Percentiles rank a stretch among this genome's conserved stretches.
Evolutionary conservation across 495 filamentous ascomycete genomes (phyloP).

Genomic region (Penicillium steckii): DNA sequence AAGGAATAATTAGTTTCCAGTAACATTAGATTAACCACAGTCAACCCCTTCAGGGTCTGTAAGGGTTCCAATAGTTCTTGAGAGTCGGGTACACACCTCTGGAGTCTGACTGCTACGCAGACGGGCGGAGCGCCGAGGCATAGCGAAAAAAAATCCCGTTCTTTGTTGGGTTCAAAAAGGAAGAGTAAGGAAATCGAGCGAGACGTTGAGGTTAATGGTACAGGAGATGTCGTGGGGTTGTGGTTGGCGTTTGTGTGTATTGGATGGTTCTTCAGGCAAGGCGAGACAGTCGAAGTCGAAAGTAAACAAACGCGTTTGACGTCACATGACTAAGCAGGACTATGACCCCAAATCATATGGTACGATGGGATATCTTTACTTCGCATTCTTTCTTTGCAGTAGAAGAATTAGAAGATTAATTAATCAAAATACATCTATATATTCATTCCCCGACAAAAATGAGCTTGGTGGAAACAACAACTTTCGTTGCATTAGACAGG

Average conservation of each 20-base stretch:
- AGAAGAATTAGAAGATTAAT: background rate
- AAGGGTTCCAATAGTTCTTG: slow-evolving; percentile 9
- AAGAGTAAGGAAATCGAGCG: background rate
- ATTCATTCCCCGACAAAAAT: too few species aligned
- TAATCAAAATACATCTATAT: too few species aligned
- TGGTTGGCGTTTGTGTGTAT: slow-evolving; percentile 1
- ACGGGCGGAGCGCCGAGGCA: slow-evolving; percentile 44
- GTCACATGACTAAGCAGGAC: slow-evolving; percentile 29
- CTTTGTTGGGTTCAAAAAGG: background rate
- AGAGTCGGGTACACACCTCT: slow-evolving; percentile 30
- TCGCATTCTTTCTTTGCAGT: background rate
- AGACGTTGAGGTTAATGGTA: background rate
- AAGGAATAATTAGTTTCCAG: slow-evolving; percentile 4
- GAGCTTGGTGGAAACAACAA: too few species aligned
- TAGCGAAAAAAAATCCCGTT: slow-evolving; percentile 8
- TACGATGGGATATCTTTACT: too few species aligned
- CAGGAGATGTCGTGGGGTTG: slow-evolving; percentile 4
- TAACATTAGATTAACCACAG: background rate
- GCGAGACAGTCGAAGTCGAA: slow-evolving; percentile 10
- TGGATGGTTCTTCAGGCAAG: slow-evolving; percentile 10
- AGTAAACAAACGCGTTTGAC: slow-evolving; percentile 35
- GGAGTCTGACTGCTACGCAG: slow-evolving; percentile 30
- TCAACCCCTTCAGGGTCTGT: slow-evolving; percentile 8
- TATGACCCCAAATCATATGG: too few species aligned
- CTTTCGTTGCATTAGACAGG: too few species aligned